Conservation (phyloP, 345 rosid species). For the Physaria fendleri region DNA sequence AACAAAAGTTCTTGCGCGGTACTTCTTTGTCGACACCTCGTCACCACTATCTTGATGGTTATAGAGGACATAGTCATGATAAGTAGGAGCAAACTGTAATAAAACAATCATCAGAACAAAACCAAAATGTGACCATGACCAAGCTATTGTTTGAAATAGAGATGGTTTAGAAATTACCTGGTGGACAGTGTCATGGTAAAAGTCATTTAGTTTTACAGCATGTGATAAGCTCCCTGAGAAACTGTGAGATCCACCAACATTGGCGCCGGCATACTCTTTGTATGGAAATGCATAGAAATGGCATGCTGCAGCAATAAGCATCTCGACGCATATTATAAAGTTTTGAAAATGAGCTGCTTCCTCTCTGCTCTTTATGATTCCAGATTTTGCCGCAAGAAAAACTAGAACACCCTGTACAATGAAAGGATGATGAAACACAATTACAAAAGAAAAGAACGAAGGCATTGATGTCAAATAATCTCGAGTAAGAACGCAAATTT, state of each 20-base stretch:
- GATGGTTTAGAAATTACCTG: slow-evolving; percentile 43
- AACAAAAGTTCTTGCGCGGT: slow-evolving; percentile 89
- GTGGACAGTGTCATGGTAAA: slow-evolving; percentile 97
- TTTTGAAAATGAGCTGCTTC: slow-evolving; percentile 86
- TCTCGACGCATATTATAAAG: slow-evolving; percentile 89
- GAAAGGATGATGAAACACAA: not conserved
- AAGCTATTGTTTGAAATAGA: not conserved
- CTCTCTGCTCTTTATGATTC: slow-evolving; percentile 63
- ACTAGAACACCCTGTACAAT: slow-evolving; percentile 80
- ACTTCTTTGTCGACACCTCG: slow-evolving; percentile 78
- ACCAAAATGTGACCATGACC: not conserved
- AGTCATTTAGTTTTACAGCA: slow-evolving; percentile 91
- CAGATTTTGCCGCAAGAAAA: slow-evolving; percentile 96
- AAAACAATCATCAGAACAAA: slow-evolving; percentile 22
- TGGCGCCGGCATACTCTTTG: slow-evolving; percentile 98
- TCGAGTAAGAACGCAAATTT: not conserved
- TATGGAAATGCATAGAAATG: slow-evolving; percentile 95
- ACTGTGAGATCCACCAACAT: slow-evolving; percentile 65
- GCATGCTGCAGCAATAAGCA: slow-evolving; percentile 95
- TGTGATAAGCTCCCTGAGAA: slow-evolving; percentile 81
- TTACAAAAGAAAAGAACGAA: not conserved
- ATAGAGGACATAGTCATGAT: slow-evolving; percentile 95
- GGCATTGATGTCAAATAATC: not conserved
- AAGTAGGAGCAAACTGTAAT: slow-evolving; percentile 93
- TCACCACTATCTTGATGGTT: slow-evolving; percentile 77